Evolutionary conservation across 192 early-diverging fungal species (phyloP).

Genomic region (Entomortierella beljakovae): DNA sequence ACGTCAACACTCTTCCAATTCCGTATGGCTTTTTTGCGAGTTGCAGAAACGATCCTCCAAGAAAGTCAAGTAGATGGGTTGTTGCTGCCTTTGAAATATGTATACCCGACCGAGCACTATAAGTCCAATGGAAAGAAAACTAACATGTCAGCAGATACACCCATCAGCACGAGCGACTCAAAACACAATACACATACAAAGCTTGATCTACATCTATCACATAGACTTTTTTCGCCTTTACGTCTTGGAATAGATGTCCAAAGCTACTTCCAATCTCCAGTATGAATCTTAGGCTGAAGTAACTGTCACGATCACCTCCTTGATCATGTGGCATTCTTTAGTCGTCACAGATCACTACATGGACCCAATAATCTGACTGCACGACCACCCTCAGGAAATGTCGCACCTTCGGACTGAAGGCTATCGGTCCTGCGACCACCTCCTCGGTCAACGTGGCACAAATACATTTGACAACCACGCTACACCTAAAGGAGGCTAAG

Average conservation of each 20-base stretch:
- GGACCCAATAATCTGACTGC: no score
- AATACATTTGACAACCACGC: no score
- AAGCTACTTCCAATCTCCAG: slow-evolving; percentile 6
- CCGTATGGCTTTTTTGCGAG: neutral
- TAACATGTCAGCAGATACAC: neutral
- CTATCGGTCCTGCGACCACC: no score
- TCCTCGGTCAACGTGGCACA: no score
- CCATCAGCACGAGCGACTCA: neutral
- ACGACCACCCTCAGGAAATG: no score
- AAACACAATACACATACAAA: slow-evolving; percentile 5
- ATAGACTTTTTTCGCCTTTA: slow-evolving; percentile 10
- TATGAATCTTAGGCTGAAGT: neutral
- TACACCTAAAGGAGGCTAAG: no score
- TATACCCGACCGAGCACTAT: slow-evolving; percentile 7
- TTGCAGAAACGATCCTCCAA: neutral
- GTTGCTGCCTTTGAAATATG: slow-evolving; percentile 4
- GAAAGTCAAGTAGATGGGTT: neutral
- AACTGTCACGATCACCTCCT: neutral
- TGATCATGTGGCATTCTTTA: neutral
- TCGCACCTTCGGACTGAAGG: no score
- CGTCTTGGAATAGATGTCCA: slow-evolving; percentile 11
- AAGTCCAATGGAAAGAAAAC: neutral
- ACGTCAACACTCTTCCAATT: slow-evolving; percentile 1
- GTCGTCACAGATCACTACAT: no score
- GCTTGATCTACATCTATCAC: slow-evolving; percentile 14